These are phyloP conservation scores for Leptographium wingfieldii DNA, from an alignment of 2,329 filamentous ascomycete genomes.

Conservation along the genomic window DNA sequence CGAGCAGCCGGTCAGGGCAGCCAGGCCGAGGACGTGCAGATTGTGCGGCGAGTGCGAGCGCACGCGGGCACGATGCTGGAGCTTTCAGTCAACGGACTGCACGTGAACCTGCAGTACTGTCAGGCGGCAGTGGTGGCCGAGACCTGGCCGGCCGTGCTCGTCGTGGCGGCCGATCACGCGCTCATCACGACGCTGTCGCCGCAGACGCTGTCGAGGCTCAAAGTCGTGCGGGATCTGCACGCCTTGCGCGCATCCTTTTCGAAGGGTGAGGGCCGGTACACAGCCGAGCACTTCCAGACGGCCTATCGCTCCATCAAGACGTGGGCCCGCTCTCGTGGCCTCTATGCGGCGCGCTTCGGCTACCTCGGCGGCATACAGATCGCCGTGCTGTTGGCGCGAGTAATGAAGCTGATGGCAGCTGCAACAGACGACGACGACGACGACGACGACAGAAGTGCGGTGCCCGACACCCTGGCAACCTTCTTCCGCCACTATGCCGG, in stretches of 20 bases:
- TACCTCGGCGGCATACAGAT: conserved; percentile 55
- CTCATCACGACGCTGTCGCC: conserved; percentile 41
- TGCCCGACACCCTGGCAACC: conserved; percentile 38
- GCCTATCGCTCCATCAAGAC: conserved; percentile 47
- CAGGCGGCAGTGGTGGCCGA: conserved; percentile 42
- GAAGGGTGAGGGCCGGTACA: conserved; percentile 18
- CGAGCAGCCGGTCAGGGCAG: conserved; percentile 17
- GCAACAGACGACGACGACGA: too few species aligned
- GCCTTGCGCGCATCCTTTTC: conserved; percentile 49
- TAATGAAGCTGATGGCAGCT: conserved; percentile 39
- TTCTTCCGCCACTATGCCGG: conserved; percentile 52
- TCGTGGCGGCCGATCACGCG: conserved; percentile 35
- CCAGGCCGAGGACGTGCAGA: conserved; percentile 20
- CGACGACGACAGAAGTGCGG: conserved; percentile 12
- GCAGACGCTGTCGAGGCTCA: conserved; percentile 47
- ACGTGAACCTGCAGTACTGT: conserved; percentile 55
- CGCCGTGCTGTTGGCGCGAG: conserved; percentile 44
- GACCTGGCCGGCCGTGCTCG: conserved; percentile 35
- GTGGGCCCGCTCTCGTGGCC: conserved; percentile 48
- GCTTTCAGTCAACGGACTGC: conserved; percentile 43
- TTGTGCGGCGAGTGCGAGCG: conserved; percentile 45
- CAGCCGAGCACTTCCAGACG: conserved; percentile 37
- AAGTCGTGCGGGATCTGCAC: conserved; percentile 48
- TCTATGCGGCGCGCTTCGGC: conserved; percentile 54
- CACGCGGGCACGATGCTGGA: conserved; percentile 52